phyloP scores from a whole-genome alignment of 805 yeast genomes.

The Ogataea ramenticola region DNA sequence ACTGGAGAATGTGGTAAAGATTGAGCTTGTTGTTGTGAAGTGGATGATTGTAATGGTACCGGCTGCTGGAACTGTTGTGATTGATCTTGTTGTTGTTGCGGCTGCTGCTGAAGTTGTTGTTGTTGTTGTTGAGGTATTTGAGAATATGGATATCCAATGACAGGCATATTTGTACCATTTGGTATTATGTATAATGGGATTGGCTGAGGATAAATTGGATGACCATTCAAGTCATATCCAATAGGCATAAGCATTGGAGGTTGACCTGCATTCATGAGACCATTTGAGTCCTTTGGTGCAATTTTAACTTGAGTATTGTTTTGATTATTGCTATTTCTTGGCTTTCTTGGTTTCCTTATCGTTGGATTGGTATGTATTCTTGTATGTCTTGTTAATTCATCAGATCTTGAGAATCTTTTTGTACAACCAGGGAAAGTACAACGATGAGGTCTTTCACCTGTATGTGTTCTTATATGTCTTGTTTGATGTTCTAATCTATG shows the following conservation, averaged over 20 bases:
- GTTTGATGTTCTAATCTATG: conserved; percentile 88
- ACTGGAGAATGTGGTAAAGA: not conserved
- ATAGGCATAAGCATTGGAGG: conserved; percentile 19
- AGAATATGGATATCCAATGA: conserved; percentile 10
- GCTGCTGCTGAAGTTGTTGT: conserved; percentile 1
- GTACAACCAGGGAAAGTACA: conserved; percentile 81
- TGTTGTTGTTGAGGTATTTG: conserved; percentile 1
- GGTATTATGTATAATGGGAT: conserved; percentile 22
- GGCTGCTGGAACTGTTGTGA: too few relatives aligned
- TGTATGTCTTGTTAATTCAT: conserved; percentile 81
- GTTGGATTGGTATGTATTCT: conserved; percentile 66
- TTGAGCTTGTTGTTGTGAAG: not conserved
- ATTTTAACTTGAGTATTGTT: conserved; percentile 3
- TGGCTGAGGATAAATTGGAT: conserved; percentile 24
- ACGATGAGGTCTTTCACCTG: conserved; percentile 88
- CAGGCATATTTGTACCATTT: conserved; percentile 15
- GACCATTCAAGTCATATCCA: conserved; percentile 24
- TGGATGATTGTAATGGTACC: too few relatives aligned
- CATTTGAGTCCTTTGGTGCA: not conserved
- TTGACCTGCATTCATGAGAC: not conserved
- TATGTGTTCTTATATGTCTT: conserved; percentile 85
- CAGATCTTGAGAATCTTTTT: conserved; percentile 72
- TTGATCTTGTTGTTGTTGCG: not conserved
- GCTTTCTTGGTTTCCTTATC: conserved; percentile 4
- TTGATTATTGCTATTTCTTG: not conserved